Conservation (phyloP, 306 rosid genomes). For the Gastrolobium bilobum region DNA sequence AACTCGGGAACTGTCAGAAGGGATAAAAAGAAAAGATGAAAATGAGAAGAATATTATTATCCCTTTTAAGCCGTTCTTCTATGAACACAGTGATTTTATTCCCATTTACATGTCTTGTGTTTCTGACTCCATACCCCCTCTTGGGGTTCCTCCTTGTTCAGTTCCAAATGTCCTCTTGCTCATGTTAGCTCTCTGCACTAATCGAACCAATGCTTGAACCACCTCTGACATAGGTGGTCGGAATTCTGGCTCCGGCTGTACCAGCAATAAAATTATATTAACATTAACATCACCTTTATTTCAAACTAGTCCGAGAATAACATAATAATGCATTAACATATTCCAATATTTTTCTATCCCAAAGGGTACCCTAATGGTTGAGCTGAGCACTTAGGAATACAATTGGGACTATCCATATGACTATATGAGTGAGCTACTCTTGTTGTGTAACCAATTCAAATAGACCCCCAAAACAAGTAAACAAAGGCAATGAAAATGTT, state of each 20-base stretch:
- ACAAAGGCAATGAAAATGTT: not conserved
- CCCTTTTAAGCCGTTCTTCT: constrained; percentile 46
- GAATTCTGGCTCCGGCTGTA: constrained; percentile 97
- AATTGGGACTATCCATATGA: not conserved
- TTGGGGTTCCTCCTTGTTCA: constrained; percentile 75
- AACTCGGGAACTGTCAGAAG: constrained; percentile 29
- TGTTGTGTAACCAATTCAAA: constrained; percentile 11
- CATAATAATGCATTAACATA: not conserved
- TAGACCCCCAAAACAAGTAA: constrained; percentile 30
- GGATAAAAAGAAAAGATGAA: constrained; percentile 40
- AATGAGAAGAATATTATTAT: constrained; percentile 35
- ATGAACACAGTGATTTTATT: constrained; percentile 42
- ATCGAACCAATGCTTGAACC: constrained; percentile 87
- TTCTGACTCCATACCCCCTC: constrained; percentile 60
- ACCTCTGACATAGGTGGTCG: constrained; percentile 99
- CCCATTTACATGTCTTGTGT: constrained; percentile 61
- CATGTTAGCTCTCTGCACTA: constrained; percentile 98
- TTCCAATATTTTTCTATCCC: not conserved
- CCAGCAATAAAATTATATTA: constrained; percentile 11
- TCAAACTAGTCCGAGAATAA: constrained; percentile 2
- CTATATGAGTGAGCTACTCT: not conserved
- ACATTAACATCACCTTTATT: too few species aligned
- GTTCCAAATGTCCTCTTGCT: constrained; percentile 88
- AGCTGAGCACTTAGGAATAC: not conserved
- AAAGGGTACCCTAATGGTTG: not conserved